These are phyloP conservation scores for Polysphondylium violaceum DNA, from an alignment of 78 protist species.

Conservation along the genomic window DNA sequence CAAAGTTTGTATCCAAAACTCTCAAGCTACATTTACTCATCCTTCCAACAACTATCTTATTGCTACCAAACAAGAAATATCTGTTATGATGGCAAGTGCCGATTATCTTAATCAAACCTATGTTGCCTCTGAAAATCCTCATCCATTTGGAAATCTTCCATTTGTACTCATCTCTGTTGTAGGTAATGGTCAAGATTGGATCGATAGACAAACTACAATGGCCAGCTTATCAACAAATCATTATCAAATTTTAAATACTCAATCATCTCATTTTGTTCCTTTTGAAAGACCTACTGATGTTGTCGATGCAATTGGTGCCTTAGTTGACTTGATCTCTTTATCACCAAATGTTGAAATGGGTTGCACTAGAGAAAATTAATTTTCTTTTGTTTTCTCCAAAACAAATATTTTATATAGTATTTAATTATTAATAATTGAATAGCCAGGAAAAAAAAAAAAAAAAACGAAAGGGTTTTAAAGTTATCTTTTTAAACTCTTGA, in stretches of 20 bases:
- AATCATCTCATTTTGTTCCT: constrained; percentile 2
- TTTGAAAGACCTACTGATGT: constrained; percentile 6
- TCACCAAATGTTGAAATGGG: no score
- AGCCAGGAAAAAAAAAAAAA: no score
- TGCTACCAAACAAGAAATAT: background rate
- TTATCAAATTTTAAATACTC: background rate
- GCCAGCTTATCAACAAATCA: background rate
- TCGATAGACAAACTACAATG: constrained; percentile 1
- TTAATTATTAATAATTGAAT: no score
- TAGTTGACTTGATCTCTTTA: no score
- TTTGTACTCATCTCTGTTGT: background rate
- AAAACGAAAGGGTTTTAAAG: no score
- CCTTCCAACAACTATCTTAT: background rate
- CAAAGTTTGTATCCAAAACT: background rate
- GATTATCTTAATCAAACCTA: background rate
- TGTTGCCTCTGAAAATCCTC: background rate
- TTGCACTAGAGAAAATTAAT: no score
- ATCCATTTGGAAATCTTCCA: constrained; percentile 11
- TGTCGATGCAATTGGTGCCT: background rate
- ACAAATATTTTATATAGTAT: no score
- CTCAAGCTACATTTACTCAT: background rate
- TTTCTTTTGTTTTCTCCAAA: no score
- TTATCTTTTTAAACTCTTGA: no score
- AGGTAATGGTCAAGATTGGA: background rate
- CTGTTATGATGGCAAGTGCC: constrained; percentile 1